Evolutionary conservation across 768 basidiomycete species (phyloP), one percentile per base, ranked within the genome.

Genomic region (Candolleomyces efflorescens): DNA sequence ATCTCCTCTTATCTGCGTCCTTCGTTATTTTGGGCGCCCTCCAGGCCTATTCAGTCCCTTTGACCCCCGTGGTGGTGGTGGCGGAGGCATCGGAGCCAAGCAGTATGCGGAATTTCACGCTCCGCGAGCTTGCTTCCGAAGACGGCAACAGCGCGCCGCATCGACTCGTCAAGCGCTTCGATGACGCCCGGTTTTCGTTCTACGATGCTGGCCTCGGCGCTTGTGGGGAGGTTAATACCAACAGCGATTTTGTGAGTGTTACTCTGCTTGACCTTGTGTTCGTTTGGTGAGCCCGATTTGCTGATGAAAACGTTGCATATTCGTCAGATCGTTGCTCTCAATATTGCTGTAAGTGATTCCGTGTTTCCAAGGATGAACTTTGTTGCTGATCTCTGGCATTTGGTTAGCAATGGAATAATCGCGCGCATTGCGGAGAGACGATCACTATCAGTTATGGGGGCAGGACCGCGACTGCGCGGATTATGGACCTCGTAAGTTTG

Each of bases 391-490:
- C 50, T 13, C 53, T 45, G 27, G 26, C 17, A 26, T 55, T 39
- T 60, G 44, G 39, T 50, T 46, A 86, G 84, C 82, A 87, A 81
- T 90, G 70, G 71, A 76, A 73, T 53, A 71, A 64, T n/a, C 69
- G 75, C 23, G 73, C 64, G 54, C 65, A 82, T 61, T 92, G 90
- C 65, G 81, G 73, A 68, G 73, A 86, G 71, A 69, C 58, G 55
- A 85, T 93, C 63, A 82, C 79, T 22, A 85, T 93, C 63, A 73
- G 74, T 2, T 81, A 73, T 67, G 74, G 76, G 41, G 90, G 89
- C 48, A 82, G 82, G 68, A 74, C 81, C 3, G 68, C 80, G 0
- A 64, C 64, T 39, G 90, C 90, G 6, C 76, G 74, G 5, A 82
- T 92, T 60, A 74, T 73, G 62, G 91, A 93, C 60, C 71, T 79